Evolutionary conservation across 495 filamentous ascomycete genomes (phyloP).

Genomic region (Cercophora sp.): DNA sequence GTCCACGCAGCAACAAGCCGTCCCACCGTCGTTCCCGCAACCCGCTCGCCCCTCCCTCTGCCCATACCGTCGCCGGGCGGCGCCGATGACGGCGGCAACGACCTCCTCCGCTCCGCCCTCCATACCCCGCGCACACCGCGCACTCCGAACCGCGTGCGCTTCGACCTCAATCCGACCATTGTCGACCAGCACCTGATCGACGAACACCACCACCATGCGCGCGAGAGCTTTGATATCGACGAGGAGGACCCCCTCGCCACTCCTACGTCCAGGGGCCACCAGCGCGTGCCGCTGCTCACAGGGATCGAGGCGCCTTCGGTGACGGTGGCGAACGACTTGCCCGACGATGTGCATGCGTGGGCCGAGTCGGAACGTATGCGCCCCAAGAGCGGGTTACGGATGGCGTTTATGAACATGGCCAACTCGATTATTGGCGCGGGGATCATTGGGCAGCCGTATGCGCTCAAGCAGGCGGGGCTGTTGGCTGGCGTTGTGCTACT

Average conservation of each 20-base stretch:
- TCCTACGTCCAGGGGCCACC: background rate
- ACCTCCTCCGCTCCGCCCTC: too few relatives aligned
- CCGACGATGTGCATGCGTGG: constrained; percentile 39
- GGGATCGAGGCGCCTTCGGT: constrained; percentile 84
- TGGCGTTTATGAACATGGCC: constrained; percentile 96
- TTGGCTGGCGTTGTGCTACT: constrained; percentile 74
- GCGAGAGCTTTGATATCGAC: constrained; percentile 40
- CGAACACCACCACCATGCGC: constrained; percentile 36
- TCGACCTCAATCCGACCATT: constrained; percentile 61
- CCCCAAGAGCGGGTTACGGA: constrained; percentile 45
- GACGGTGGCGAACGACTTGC: constrained; percentile 59
- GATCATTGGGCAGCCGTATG: constrained; percentile 97
- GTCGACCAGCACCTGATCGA: constrained; percentile 25
- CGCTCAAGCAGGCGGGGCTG: constrained; percentile 85
- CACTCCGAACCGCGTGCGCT: constrained; percentile 82
- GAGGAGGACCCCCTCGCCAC: constrained; percentile 21
- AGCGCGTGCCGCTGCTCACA: constrained; percentile 69
- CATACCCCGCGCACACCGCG: constrained; percentile 58
- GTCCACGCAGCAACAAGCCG: constrained; percentile 22
- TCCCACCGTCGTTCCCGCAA: background rate
- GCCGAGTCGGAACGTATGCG: constrained; percentile 40
- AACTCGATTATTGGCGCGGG: constrained; percentile 98
- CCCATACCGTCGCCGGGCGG: too few relatives aligned
- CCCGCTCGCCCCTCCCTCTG: constrained; percentile 11
- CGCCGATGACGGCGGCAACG: too few relatives aligned